phyloP scores from a whole-genome alignment of 345 rosid genomes.

The Eucalyptus caleyi region DNA sequence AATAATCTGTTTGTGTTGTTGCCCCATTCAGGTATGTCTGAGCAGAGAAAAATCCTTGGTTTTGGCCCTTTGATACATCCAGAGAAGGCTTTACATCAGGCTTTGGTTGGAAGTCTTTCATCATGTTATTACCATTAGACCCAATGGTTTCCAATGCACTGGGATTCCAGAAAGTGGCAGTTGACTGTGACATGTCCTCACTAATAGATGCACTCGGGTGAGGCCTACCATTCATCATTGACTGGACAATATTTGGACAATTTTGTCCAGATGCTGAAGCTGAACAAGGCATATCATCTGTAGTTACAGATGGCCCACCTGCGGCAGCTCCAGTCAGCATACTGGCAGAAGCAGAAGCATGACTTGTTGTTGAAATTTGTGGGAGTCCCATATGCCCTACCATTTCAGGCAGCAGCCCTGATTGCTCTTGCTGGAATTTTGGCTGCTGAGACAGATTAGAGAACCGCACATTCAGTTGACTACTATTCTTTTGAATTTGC shows the following conservation, averaged over 20 bases:
- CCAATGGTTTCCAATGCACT: conserved; percentile 22
- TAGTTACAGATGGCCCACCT: conserved; percentile 36
- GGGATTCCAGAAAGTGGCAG: conserved; percentile 22
- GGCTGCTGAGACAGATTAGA: conserved; percentile 21
- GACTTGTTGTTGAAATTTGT: conserved; percentile 15
- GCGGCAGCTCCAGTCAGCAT: conserved; percentile 15
- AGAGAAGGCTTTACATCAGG: conserved; percentile 46
- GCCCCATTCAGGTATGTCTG: conserved; percentile 28
- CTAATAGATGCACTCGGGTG: conserved; percentile 16
- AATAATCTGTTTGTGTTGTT: conserved; percentile 30
- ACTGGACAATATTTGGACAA: conserved; percentile 15
- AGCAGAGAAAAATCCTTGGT: conserved; percentile 23
- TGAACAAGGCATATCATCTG: conserved; percentile 52
- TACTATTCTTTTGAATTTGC: conserved; percentile 21
- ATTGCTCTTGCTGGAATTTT: conserved; percentile 30
- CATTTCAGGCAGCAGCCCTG: conserved; percentile 24
- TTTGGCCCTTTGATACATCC: conserved; percentile 37
- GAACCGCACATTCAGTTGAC: conserved; percentile 20
- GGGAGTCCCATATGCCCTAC: conserved; percentile 18
- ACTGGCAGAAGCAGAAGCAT: conserved; percentile 7
- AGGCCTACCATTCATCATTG: conserved; percentile 11
- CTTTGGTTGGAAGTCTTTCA: conserved; percentile 30
- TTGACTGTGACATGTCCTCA: conserved; percentile 38
- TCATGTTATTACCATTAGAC: conserved; percentile 5
- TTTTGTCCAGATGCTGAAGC: conserved; percentile 44